phyloP scores from a whole-genome alignment of 805 yeast genomes.

The Kregervanrija pseudodelftensis region DNA sequence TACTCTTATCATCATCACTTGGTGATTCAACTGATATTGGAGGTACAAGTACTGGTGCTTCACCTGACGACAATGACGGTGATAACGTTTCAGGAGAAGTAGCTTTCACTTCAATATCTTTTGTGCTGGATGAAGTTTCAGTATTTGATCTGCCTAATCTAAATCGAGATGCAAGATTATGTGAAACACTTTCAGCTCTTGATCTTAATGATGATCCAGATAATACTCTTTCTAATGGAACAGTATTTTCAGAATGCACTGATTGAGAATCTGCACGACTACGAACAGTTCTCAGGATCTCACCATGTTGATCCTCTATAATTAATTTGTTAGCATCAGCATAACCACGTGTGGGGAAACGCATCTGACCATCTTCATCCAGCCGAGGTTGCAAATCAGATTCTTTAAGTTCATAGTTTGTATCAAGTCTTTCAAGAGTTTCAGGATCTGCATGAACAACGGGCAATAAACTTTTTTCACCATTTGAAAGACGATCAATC shows the following conservation, averaged over 20 bases:
- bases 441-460: slow-evolving; percentile 9
- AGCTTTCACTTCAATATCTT: too few species aligned
- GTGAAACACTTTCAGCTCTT: slow-evolving; percentile 7
- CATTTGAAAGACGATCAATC: slow-evolving; percentile 6
- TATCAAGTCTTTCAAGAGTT: slow-evolving; percentile 11
- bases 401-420: slow-evolving; percentile 14
- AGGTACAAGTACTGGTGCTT: not conserved
- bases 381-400: slow-evolving; percentile 22
- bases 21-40: not conserved
- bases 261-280: slow-evolving; percentile 9
- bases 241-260: not conserved
- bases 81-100: too few species aligned
- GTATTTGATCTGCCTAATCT: slow-evolving; percentile 1
- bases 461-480: slow-evolving; percentile 2
- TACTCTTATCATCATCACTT: not conserved
- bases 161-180: slow-evolving; percentile 7
- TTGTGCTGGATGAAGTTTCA: too few species aligned
- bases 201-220: slow-evolving; percentile 1
- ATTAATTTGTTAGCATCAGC: slow-evolving; percentile 66
- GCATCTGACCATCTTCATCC: slow-evolving; percentile 30
- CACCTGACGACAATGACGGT: not conserved
- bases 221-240: not conserved
- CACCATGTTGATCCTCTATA: slow-evolving; percentile 82
- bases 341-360: slow-evolving; percentile 38
- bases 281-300: slow-evolving; percentile 53